These are phyloP conservation scores for Sporothrix humicola DNA, from an alignment of 2,329 filamentous ascomycete species.

Conservation along the genomic window DNA sequence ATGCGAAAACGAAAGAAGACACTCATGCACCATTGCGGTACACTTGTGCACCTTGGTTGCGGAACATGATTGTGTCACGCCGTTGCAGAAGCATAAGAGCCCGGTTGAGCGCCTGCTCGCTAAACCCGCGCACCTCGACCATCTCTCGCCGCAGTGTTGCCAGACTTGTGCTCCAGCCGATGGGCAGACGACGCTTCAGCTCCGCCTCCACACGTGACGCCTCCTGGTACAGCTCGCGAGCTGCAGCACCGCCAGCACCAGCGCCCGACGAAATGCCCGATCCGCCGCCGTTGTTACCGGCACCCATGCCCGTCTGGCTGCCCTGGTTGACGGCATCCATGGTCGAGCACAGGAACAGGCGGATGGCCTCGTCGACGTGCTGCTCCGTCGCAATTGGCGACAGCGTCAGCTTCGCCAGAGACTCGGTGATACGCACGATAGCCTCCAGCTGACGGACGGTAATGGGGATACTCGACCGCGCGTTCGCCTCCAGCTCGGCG, in stretches of 20 bases:
- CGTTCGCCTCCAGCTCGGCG: conserved; percentile 86
- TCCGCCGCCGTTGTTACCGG: conserved; percentile 26
- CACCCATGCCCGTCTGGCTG: conserved; percentile 49
- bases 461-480: conserved; percentile 92
- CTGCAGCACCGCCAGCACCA: conserved; percentile 65
- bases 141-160: conserved; percentile 87
- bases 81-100: conserved; percentile 85
- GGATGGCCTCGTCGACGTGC: conserved; percentile 96
- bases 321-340: conserved; percentile 98
- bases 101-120: conserved; percentile 81
- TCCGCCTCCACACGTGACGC: conserved; percentile 86
- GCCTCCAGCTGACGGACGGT: conserved; percentile 96
- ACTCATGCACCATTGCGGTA: conserved; percentile 71
- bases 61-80: conserved; percentile 82
- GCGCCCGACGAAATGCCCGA: conserved; percentile 55
- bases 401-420: conserved; percentile 87
- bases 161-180: conserved; percentile 93
- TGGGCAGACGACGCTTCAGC: conserved; percentile 82
- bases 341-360: conserved; percentile 92
- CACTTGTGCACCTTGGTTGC: conserved; percentile 76
- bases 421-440: conserved; percentile 95
- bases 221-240: conserved; percentile 89
- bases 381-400: conserved; percentile 84
- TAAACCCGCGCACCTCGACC: conserved; percentile 88
- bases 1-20: neutral